Evolutionary conservation across 768 basidiomycete genomes (phyloP).

Genomic region (Lyophyllum shimeji): DNA sequence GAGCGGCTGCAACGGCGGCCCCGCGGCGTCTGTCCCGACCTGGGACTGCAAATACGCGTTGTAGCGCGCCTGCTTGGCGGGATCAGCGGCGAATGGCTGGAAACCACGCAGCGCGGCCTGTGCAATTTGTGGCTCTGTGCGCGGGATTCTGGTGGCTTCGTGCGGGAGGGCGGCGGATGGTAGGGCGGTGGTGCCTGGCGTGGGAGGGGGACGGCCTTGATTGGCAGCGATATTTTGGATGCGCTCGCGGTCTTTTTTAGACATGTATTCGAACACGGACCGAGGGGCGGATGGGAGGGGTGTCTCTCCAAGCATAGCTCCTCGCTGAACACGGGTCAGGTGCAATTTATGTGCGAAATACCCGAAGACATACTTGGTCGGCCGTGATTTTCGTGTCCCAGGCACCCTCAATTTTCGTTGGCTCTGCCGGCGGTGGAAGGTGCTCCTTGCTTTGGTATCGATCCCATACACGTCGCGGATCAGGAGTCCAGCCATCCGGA

Average conservation of each 20-base stretch:
- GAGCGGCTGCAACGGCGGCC: constrained; percentile 49
- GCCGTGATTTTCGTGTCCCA: constrained; percentile 65
- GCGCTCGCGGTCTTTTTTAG: constrained; percentile 87
- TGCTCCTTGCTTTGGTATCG: constrained; percentile 51
- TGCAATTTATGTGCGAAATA: not conserved
- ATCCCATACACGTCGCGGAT: constrained; percentile 77
- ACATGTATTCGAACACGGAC: constrained; percentile 94
- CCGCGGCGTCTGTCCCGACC: constrained; percentile 43
- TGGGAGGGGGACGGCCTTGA: constrained; percentile 15
- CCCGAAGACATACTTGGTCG: constrained; percentile 58
- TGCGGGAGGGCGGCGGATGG: constrained; percentile 20
- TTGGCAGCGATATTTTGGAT: constrained; percentile 58
- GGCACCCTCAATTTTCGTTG: constrained; percentile 37
- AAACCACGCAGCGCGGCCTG: constrained; percentile 87
- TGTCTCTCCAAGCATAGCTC: constrained; percentile 79
- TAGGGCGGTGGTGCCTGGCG: constrained; percentile 27
- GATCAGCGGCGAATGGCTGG: constrained; percentile 80
- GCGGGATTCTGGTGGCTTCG: constrained; percentile 43
- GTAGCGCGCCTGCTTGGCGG: constrained; percentile 83
- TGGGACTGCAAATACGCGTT: constrained; percentile 78
- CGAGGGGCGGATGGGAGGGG: constrained; percentile 65
- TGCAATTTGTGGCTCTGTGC: constrained; percentile 74
- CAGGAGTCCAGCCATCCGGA: constrained; percentile 81
- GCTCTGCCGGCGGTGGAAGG: constrained; percentile 20
- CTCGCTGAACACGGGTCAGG: constrained; percentile 55